Evolutionary conservation across 441 rosid genomes (phyloP), one percentile per base, ranked within the genome.

Genomic region (Gossypium davidsonii): DNA sequence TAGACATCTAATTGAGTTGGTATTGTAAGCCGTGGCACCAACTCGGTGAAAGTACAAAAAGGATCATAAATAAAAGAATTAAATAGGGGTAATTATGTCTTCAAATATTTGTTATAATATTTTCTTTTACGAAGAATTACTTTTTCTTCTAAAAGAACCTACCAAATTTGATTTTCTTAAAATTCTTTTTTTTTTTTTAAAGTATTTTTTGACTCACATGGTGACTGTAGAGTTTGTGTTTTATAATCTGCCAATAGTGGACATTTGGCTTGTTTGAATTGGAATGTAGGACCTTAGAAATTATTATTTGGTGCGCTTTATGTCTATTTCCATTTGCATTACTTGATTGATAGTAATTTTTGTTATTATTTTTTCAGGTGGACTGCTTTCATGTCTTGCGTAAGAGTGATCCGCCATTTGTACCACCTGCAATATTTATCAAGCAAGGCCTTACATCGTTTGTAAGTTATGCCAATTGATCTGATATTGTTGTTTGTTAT

Each of bases 351-450:
- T 44, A 73, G 44, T 74, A 56, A 63, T 55, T 64, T 25, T 67
- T 76, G 37, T 48, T 59, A 58, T 44, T 74, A 51, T 72, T 23
- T 65, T 56, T 64, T 60, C 89, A 93, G 99, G 99, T 96, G 75
- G 99, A 96, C 77, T 96, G 98, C 85, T 96, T 96, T 83, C 99
- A 96, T 76, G 98, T 96, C 74, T 86, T 96, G 77, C 93, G 99
- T 61, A 96, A 91, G 84, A 93, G 97, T 53, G 97, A 96, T 83
- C 97, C 97, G 74, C 96, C 97, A 17, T 96, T 93, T 73, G 96
- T 85, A 44, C 92, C 97, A 18, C 80, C 96, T 67, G 67, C 93
- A 64, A 88, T 85, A 76, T 91, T 93, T 78, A 82, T 96, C 78
- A 96, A 88, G 85, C 97, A 88, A 87, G 99, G 98, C 66, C 97